Conservation (phyloP, 768 basidiomycete species). For the Lentinus tigrinus region DNA sequence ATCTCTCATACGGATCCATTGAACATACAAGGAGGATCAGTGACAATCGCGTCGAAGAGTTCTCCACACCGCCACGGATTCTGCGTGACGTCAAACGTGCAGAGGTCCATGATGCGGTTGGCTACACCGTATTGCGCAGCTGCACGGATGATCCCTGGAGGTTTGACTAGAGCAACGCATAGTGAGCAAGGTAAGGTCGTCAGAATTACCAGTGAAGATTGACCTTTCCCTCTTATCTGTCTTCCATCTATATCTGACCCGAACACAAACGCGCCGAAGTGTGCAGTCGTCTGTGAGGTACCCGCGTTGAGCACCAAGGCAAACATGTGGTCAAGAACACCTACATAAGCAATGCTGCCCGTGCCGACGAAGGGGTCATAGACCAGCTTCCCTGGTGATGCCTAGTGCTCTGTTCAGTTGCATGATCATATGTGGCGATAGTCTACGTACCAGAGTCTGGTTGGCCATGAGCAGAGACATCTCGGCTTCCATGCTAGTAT, state of each 20-base stretch:
- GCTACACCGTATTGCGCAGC: slow-evolving; percentile 82
- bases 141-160: slow-evolving; percentile 75
- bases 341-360: slow-evolving; percentile 86
- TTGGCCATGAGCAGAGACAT: slow-evolving; percentile 96
- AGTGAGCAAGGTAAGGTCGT: not conserved
- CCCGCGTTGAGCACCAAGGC: not conserved
- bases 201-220: slow-evolving; percentile 1
- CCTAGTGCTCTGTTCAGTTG: slow-evolving; percentile 40
- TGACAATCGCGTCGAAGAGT: slow-evolving; percentile 91
- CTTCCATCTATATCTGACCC: slow-evolving; percentile 97
- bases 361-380: slow-evolving; percentile 98
- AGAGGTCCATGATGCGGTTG: slow-evolving; percentile 74
- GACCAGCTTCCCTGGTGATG: slow-evolving; percentile 82
- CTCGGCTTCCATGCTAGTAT: slow-evolving; percentile 97
- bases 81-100: slow-evolving; percentile 90
- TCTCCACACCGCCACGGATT: slow-evolving; percentile 88
- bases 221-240: slow-evolving; percentile 94
- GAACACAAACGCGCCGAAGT: slow-evolving; percentile 84
- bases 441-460: slow-evolving; percentile 72
- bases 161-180: slow-evolving; percentile 28
- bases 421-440: not conserved
- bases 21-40: slow-evolving; percentile 87
- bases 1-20: not conserved
- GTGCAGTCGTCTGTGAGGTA: slow-evolving; percentile 64
- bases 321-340: slow-evolving; percentile 15